A percentile compares a stretch with the other conserved stretches of the same genome.
Evolutionary conservation across 1,139 yeast species (phyloP).

Genomic region (Hansenula sp.): DNA sequence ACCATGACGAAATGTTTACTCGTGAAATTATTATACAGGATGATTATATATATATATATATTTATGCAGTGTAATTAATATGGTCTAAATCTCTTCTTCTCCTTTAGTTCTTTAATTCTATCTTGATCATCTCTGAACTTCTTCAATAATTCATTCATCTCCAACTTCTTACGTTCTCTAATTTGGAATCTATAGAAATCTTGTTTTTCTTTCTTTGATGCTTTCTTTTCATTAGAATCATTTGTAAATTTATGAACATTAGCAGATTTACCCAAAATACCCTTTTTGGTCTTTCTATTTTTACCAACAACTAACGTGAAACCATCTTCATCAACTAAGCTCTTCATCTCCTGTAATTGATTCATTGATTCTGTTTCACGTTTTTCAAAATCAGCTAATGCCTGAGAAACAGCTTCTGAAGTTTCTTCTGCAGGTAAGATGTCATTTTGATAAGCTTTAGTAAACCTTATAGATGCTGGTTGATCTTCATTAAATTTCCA

Average conservation of each 20-base stretch:
- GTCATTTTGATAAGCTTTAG: conserved; percentile 21
- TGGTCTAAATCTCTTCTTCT: conserved; percentile 80
- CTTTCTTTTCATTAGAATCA: conserved; percentile 34
- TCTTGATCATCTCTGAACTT: conserved; percentile 92
- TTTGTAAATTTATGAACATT: conserved; percentile 35
- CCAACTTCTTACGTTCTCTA: conserved; percentile 87
- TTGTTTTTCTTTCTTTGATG: conserved; percentile 75
- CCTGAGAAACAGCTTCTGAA: conserved; percentile 47
- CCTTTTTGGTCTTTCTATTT: conserved; percentile 75
- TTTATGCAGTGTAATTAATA: conserved; percentile 33
- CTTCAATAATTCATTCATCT: conserved; percentile 78
- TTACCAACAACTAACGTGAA: conserved; percentile 86
- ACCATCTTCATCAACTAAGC: conserved; percentile 86
- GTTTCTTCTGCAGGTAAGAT: conserved; percentile 31
- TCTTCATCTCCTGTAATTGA: conserved; percentile 49
- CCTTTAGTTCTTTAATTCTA: conserved; percentile 71
- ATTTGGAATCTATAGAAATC: conserved; percentile 97
- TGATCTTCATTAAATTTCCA: conserved; percentile 28
- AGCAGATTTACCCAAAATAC: conserved; percentile 46
- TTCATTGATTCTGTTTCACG: conserved; percentile 66
- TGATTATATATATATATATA: not conserved
- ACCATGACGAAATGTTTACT: too few species aligned
- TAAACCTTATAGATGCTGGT: conserved; percentile 27
- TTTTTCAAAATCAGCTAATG: conserved; percentile 63
- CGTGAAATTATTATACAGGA: not conserved